phyloP scores from a whole-genome alignment of 2,329 filamentous ascomycete genomes.

The Paraphoma chrysanthemicola region DNA sequence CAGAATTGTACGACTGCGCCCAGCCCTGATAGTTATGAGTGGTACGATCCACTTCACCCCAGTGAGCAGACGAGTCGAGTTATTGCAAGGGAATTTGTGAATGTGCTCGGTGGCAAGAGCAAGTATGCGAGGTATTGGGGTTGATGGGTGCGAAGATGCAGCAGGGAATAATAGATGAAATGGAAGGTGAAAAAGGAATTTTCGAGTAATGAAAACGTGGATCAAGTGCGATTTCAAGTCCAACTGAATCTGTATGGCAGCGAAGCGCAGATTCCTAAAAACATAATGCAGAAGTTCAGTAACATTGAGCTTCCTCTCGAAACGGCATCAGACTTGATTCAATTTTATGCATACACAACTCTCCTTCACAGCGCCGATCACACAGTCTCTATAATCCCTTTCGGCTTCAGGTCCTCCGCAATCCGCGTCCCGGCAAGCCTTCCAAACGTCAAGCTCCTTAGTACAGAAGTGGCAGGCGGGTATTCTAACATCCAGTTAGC shows the following conservation, averaged over 20 bases:
- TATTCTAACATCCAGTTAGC: slow-evolving; percentile 24
- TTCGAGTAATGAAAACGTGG: too few relatives aligned
- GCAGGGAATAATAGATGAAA: too few relatives aligned
- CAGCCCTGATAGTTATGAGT: slow-evolving; percentile 68
- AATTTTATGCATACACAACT: not conserved
- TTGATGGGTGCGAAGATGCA: not conserved
- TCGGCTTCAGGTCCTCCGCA: slow-evolving; percentile 17
- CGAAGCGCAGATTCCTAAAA: too few relatives aligned
- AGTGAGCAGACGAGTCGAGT: slow-evolving; percentile 67
- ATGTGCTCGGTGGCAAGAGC: slow-evolving; percentile 59
- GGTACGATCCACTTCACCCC: slow-evolving; percentile 78
- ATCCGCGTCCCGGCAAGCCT: slow-evolving; percentile 39
- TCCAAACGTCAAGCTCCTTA: slow-evolving; percentile 43
- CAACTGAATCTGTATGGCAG: too few relatives aligned
- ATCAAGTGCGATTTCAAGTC: too few relatives aligned
- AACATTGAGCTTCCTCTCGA: too few relatives aligned
- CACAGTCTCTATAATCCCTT: slow-evolving; percentile 2
- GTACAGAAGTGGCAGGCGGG: slow-evolving; percentile 41
- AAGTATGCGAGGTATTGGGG: slow-evolving; percentile 56
- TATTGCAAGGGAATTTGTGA: slow-evolving; percentile 64
- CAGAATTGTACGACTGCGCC: slow-evolving; percentile 43
- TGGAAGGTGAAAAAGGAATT: too few relatives aligned
- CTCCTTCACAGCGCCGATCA: not conserved
- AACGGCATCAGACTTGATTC: too few relatives aligned
- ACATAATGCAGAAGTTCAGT: too few relatives aligned